Base-by-base conservation (phyloP, 352 stramenopile genomes). In the Albugo laibachii region DNA sequence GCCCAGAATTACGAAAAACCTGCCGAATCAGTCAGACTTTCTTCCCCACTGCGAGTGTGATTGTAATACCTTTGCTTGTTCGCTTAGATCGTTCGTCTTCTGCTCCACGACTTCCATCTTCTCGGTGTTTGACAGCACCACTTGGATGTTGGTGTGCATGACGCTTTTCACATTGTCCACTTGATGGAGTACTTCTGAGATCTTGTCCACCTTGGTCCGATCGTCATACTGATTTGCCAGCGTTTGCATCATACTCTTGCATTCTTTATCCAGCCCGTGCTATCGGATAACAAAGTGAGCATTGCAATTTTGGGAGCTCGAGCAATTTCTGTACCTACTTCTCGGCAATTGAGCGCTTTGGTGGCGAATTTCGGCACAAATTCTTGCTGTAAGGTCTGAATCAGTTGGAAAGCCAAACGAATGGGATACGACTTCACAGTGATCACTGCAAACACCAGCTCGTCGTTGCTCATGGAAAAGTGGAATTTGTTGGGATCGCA, bases 401-500 rank as follows among this genome's bases (percentile, higher is more conserved):
- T 86, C 60, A 87, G 71, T 55, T 88, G 73, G 49, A 88, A 88
- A 31, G 76, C 74, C 21, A 88, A 49, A 12, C 76, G 70, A 42
- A 88, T 83, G 39, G 76, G 76, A 47, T 88, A 88, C 47, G 85
- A 71, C 48, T 83, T 81, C 52, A 65, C 57, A 5, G 72, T 86
- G 55, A 87, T 84, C 40, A 66, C 70, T 12, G 67, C 69, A 43
- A 87, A 86, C 54, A 87, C 74, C 36, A 87, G 67, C 56, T 91
- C 72, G 51, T 87, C 72, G 54, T 86, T 86, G 69, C 86, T 72
- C 75, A 91, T 86, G 13, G 70, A 87, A 53, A 87, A 87, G 55
- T 91, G 74, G 55, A 87, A 87, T 61, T 91, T 91, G 61, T 87
- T 87, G 12, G 70, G 72, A 48, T 87, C 72, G 53, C 77, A 87